Evolutionary conservation across 352 stramenopile species (phyloP), one percentile per base, ranked within the genome.

Genomic region (Phytopythium cucurbitacearum): DNA sequence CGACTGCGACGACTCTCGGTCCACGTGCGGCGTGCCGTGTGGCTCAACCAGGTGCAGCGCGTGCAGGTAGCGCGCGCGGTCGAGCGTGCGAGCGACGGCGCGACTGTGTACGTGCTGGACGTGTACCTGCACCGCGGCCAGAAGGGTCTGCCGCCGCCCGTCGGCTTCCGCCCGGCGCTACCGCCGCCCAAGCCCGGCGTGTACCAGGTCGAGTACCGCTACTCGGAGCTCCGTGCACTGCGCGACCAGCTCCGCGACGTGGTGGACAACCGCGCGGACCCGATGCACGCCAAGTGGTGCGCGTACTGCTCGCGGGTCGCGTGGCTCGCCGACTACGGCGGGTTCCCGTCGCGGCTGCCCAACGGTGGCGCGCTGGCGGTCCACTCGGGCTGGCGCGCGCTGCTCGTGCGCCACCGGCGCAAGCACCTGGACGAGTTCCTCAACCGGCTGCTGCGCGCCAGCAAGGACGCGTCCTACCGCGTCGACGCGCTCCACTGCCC

Each of bases 31-130:
- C 74, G 66, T 45, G 70, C 74, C 21, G 58, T 87, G 45, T 52
- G 69, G 47, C 67, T 88, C 45, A 87, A 90, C 59, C 74, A 73
- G 56, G 71, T 90, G 37, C 66, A 76, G 40, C 71, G 66, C 51
- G 65, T 89, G 15, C 64, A 69, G 36, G 73, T 90, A 48, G 56
- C 36, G 43, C 59, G 54, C 4, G 59, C 65, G 33, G 73, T 64
- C 60, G 62, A 76, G 21, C 67, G 70, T 28, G 57, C 61, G 7
- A 43, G 65, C 9, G 76, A 76, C 53, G 65, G 69, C 47, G 65
- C 65, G 36, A 75, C 67, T 8, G 49, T 87, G 36, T 89, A 84
- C 59, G 69, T 80, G 38, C 40, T 89, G 34, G 62, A 82, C 40
- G 56, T 89, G 7, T 69, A 70, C 48, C 16, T 85, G 28, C 62